A percentile compares a stretch with the other conserved stretches of the same genome.
Conservation (phyloP, 306 rosid genomes). For the Pyrus communis region DNA sequence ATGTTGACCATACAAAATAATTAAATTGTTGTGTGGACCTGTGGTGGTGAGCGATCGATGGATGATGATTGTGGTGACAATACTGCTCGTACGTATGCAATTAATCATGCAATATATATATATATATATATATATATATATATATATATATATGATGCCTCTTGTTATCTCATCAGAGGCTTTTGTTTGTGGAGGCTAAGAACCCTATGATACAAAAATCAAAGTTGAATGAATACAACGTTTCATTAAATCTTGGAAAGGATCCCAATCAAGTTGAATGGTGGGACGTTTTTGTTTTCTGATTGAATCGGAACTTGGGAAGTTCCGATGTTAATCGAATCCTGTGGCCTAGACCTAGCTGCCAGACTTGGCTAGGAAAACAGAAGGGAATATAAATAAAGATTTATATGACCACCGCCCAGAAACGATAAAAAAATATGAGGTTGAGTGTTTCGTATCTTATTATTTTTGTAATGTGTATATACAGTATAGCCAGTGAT, state of each 20-base stretch:
- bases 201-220: neutral
- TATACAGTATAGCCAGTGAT: neutral
- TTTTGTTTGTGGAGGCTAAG: neutral
- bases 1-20: neutral
- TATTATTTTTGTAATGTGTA: too few species aligned
- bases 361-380: neutral
- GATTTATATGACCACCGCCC: neutral
- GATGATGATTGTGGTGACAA: neutral
- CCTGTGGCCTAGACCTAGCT: neutral
- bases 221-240: too few species aligned
- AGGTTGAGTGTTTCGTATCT: neutral
- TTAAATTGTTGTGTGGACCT: neutral
- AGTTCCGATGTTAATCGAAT: neutral
- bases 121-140: too few species aligned
- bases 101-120: neutral
- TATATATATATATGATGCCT: neutral
- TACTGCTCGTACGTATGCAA: neutral
- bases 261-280: neutral
- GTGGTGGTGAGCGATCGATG: neutral
- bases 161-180: neutral
- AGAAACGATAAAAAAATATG: too few species aligned
- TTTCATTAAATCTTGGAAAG: neutral
- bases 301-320: neutral
- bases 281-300: neutral
- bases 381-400: neutral